These are phyloP conservation scores for Aureobasidium sp. DNA, from an alignment of 2,329 filamentous ascomycete species.

Conservation along the genomic window DNA sequence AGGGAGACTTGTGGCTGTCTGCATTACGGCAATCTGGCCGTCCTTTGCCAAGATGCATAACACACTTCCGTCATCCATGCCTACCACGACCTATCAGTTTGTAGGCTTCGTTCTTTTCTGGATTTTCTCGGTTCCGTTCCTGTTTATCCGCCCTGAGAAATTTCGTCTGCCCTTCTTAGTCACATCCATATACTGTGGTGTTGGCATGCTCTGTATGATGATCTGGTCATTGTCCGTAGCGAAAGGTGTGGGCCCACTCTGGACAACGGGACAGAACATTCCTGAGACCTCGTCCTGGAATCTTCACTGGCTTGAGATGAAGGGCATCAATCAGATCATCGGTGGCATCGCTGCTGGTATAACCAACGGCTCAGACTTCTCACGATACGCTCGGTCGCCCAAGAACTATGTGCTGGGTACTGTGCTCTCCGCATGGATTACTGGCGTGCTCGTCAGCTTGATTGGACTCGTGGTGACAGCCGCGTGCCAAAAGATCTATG, in stretches of 20 bases:
- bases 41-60: slow-evolving; percentile 7
- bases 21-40: slow-evolving; percentile 5
- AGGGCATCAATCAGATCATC: slow-evolving; percentile 36
- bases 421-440: slow-evolving; percentile 31
- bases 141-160: slow-evolving; percentile 1
- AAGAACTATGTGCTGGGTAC: slow-evolving; percentile 33
- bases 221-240: slow-evolving; percentile 4
- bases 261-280: background rate
- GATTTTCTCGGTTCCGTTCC: background rate
- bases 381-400: slow-evolving; percentile 31
- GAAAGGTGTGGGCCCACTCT: background rate
- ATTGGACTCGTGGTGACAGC: slow-evolving; percentile 35
- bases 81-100: slow-evolving; percentile 5
- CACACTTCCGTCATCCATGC: background rate
- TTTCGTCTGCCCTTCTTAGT: background rate
- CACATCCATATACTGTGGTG: slow-evolving; percentile 1
- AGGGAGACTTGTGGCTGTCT: background rate
- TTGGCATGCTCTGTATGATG: slow-evolving; percentile 6
- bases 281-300: slow-evolving; percentile 21
- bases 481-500: slow-evolving; percentile 29
- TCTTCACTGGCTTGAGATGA: slow-evolving; percentile 38
- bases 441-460: slow-evolving; percentile 33
- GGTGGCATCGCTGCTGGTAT: slow-evolving; percentile 34
- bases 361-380: slow-evolving; percentile 37
- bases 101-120: slow-evolving; percentile 4